Conservation (phyloP, 495 filamentous ascomycete genomes). For the Podospora tetraspora region DNA sequence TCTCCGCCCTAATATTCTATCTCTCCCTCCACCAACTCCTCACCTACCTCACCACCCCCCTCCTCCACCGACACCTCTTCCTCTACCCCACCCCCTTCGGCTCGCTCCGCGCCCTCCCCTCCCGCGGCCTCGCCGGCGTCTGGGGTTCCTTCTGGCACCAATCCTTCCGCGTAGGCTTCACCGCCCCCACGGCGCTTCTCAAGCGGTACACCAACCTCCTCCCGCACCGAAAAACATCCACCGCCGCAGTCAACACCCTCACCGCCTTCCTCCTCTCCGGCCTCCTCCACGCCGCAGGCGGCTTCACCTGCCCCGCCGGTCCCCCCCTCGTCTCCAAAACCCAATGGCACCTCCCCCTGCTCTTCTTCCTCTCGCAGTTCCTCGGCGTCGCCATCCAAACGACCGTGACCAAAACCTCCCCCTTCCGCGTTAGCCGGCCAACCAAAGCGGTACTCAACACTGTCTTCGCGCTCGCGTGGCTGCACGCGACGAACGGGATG, state of each 20-base stretch:
- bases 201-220: conserved; percentile 17
- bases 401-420: background rate
- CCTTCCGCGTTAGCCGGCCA: conserved; percentile 23
- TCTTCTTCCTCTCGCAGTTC: conserved; percentile 54
- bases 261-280: conserved; percentile 57
- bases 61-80: conserved; percentile 53
- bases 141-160: conserved; percentile 92
- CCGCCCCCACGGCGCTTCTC: conserved; percentile 49
- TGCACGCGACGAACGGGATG: conserved; percentile 46
- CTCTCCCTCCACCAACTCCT: conserved; percentile 43
- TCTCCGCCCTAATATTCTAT: conserved; percentile 43
- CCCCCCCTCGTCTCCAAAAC: conserved; percentile 41
- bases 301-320: conserved; percentile 34
- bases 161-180: conserved; percentile 69
- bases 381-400: conserved; percentile 52
- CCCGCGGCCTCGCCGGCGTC: conserved; percentile 65
- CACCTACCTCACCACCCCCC: conserved; percentile 38
- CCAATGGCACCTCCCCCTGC: conserved; percentile 34
- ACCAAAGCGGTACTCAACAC: conserved; percentile 47
- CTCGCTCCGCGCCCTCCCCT: conserved; percentile 47
- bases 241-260: background rate
- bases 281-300: conserved; percentile 54
- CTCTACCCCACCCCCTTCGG: conserved; percentile 63
- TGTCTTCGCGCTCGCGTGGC: conserved; percentile 51
- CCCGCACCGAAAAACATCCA: background rate